Base-by-base conservation (phyloP, 495 filamentous ascomycete genomes). In the Penicillium goetzii region DNA sequence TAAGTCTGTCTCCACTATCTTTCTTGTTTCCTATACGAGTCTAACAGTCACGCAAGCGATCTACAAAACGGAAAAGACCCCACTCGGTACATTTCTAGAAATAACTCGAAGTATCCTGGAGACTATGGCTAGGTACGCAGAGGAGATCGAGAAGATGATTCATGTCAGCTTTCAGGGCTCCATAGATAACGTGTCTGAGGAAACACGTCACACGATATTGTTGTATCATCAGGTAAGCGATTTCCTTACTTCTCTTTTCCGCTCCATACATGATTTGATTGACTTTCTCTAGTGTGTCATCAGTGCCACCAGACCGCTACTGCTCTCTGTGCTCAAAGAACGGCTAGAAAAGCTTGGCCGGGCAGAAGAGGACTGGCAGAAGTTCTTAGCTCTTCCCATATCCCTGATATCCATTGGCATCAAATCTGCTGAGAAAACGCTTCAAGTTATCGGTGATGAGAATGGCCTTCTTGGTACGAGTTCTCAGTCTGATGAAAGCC, bases 141-240 rank as follows among this genome's bases (percentile, higher is more conserved):
- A 72, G 19, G 75, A 78, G 41, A 72, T 77, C 12, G 73, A 77
- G 50, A 58, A 61, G 11, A 72, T 75, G 11, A 69, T 76, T 25
- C 63, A 68, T 23, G 28, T 66, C 11, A 67, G 71, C 17, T 61
- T 67, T 32, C 64, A 70, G 6, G 67, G 66, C 36, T 68, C 73
- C 10, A 57, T 72, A 11, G 74, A 75, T 41, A 70, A 68, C 2
- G 68, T 78, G 66, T 69, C 75, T 0, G 69, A 70, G 50, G 73
- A 69, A 15, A 76, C 76, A 15, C 68, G 72, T 5, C 64, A 77
- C 59, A 70, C 74, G 36, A 75, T 66, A 28, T 38, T 80, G 11
- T 59, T 76, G 21, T 76, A 80, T 58, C 77, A 80, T 60, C 77
- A 77, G 65, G 76, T 76, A 58, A 17, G 56, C 36, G 17, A 40